Conservation (phyloP, 768 basidiomycete species). For the Suillus bovinus region DNA sequence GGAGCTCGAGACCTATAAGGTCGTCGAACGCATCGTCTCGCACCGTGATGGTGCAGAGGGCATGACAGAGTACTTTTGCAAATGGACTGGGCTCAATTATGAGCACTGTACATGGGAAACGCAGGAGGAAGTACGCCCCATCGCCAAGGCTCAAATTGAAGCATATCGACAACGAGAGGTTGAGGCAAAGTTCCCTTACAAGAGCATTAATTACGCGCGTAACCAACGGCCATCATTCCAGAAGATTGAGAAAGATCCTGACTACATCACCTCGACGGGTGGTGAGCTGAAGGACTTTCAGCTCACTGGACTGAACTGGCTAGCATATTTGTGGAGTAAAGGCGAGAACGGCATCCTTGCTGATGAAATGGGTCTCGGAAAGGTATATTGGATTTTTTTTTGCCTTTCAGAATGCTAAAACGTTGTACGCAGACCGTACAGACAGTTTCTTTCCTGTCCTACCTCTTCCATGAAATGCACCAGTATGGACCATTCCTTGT, state of each 20-base stretch:
- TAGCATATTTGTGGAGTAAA: conserved; percentile 94
- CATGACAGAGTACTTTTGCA: conserved; percentile 89
- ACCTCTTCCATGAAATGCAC: conserved; percentile 86
- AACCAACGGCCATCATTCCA: conserved; percentile 74
- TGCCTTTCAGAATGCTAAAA: conserved; percentile 17
- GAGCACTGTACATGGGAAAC: conserved; percentile 96
- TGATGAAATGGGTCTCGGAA: conserved; percentile 99
- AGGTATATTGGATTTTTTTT: conserved; percentile 45
- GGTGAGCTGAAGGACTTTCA: conserved; percentile 97
- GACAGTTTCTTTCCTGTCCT: conserved; percentile 93
- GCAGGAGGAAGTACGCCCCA: conserved; percentile 73
- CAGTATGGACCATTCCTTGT: conserved; percentile 98
- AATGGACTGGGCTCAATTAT: conserved; percentile 94
- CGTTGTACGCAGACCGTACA: conserved; percentile 73
- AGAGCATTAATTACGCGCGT: conserved; percentile 68
- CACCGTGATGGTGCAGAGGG: conserved; percentile 64
- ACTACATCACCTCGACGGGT: conserved; percentile 76
- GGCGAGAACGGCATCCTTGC: conserved; percentile 97
- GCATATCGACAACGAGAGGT: conserved; percentile 77
- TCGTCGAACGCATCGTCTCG: conserved; percentile 86
- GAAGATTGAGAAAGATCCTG: conserved; percentile 86
- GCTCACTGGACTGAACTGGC: conserved; percentile 96
- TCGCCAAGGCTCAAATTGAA: conserved; percentile 77
- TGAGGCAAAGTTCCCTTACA: conserved; percentile 82
- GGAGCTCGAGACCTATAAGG: conserved; percentile 87